A percentile compares a stretch with the other conserved stretches of the same genome.
Conservation (phyloP, 2,329 filamentous ascomycete species). For the Aspergillus fructus region DNA sequence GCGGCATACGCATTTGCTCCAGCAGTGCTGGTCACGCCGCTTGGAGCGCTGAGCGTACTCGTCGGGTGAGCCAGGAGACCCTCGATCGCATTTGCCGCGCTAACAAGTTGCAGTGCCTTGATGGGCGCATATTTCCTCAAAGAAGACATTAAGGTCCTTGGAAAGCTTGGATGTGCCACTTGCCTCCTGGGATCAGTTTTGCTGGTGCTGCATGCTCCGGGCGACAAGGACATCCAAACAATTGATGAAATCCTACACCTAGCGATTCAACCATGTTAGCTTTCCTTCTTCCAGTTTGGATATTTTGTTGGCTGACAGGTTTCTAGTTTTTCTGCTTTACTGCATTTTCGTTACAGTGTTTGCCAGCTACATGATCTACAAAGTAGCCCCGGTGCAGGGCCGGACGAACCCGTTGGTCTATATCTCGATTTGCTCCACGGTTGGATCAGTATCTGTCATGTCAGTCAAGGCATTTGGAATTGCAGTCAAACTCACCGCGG, state of each 20-base stretch:
- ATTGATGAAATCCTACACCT: slow-evolving; percentile 90
- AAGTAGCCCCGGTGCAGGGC: slow-evolving; percentile 81
- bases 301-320: background rate
- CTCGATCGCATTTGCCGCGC: slow-evolving; percentile 14
- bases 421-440: slow-evolving; percentile 95
- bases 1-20: slow-evolving; percentile 97
- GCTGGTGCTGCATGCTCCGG: slow-evolving; percentile 94
- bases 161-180: slow-evolving; percentile 92
- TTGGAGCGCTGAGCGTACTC: slow-evolving; percentile 89
- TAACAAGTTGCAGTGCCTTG: slow-evolving; percentile 62
- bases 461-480: slow-evolving; percentile 98
- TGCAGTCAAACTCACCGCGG: slow-evolving; percentile 90
- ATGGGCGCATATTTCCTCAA: slow-evolving; percentile 91
- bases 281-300: background rate
- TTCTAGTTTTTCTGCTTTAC: slow-evolving; percentile 82
- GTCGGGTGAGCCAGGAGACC: slow-evolving; percentile 61
- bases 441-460: slow-evolving; percentile 98
- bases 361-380: slow-evolving; percentile 93
- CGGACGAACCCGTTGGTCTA: slow-evolving; percentile 96
- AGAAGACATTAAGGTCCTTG: slow-evolving; percentile 81
- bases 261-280: slow-evolving; percentile 83
- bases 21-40: slow-evolving; percentile 94
- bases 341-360: slow-evolving; percentile 77
- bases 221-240: slow-evolving; percentile 85
- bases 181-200: slow-evolving; percentile 95